Percentiles rank a stretch among this genome's conserved stretches.
Evolutionary conservation across 2,329 filamentous ascomycete species (phyloP).

Genomic region (Nannizziopsis barbatae): DNA sequence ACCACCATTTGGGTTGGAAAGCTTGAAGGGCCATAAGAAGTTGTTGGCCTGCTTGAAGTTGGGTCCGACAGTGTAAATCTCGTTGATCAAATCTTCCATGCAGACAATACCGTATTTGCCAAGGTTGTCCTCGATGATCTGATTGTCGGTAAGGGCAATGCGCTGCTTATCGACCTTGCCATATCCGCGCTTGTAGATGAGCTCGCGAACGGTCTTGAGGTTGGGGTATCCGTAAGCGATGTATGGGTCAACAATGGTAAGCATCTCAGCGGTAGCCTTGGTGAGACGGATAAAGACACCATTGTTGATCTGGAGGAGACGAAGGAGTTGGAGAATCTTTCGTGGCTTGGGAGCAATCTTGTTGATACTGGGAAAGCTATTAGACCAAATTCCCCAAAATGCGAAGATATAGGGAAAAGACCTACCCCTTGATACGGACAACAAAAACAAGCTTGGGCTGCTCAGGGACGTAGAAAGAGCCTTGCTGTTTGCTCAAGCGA

Average conservation of each 20-base stretch:
- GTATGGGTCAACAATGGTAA: constrained; percentile 97
- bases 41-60: constrained; percentile 99
- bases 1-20: constrained; percentile 93
- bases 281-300: constrained; percentile 95
- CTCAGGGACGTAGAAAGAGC: constrained; percentile 85
- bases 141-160: constrained; percentile 90
- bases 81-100: constrained; percentile 98
- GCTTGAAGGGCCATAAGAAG: constrained; percentile 99
- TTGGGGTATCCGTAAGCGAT: constrained; percentile 99
- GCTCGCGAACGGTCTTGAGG: constrained; percentile 97
- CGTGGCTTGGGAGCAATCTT: constrained; percentile 99
- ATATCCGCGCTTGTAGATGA: constrained; percentile 99
- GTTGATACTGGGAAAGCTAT: constrained; percentile 69
- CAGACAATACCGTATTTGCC: constrained; percentile 99
- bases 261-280: constrained; percentile 96
- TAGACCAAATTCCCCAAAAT: neutral
- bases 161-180: constrained; percentile 99
- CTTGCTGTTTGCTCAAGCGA: constrained; percentile 81
- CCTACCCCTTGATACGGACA: constrained; percentile 93
- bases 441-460: constrained; percentile 97
- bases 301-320: constrained; percentile 99
- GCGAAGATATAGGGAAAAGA: constrained; percentile 10
- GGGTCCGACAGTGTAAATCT: constrained; percentile 96
- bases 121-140: constrained; percentile 91
- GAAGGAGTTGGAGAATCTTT: constrained; percentile 99